Base-by-base conservation (phyloP, 345 rosid genomes). In the Populus tremula region DNA sequence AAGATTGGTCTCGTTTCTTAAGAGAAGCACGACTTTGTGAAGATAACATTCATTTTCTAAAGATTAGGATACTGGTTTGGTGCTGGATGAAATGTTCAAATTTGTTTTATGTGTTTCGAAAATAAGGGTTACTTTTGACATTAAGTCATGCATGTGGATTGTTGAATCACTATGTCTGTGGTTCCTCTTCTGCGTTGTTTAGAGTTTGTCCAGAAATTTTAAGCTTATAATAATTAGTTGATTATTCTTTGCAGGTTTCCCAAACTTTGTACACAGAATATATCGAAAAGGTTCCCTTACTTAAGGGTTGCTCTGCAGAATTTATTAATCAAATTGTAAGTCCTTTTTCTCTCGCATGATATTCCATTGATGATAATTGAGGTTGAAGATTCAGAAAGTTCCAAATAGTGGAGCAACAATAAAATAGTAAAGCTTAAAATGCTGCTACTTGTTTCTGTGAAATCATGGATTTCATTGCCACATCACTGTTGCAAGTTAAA, bases 291-390 rank as follows among this genome's bases (percentile, higher is more conserved):
- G 82, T 91, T 68, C 62, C 88, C 45, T 90, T 96, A 54, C 89
- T 96, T 69, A 84, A 81, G 76, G 97, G 84, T 71, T 96, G 99
- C 79, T 94, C 99, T 17, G 69, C 87, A 1, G 98, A 94, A 84
- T 91, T 96, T 68, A 88, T 96, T 27, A 91, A 88, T 77, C 99
- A 96, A 83, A 91, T 96, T 62, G 98, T 91, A 83, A 87, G 97
- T 84, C 67, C 70, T 54, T 79, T 39, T 59, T n/a, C 49, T 39
- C 49, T 73, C 63, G 25, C 43, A 67, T 66, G 25, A 38, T 43
- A 62, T 64, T 27, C 17, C 36, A 38, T n/a, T 8, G 35, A 23
- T 68, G 53, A 35, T 45, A 63, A 23, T 33, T 39, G 49, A 10
- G 74, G n/a, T 59, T 2, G 7, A 21, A 50, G 12, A 16, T 6